Evolutionary conservation across 2,329 filamentous ascomycete species (phyloP).

Genomic region (Fusarium paranaense): DNA sequence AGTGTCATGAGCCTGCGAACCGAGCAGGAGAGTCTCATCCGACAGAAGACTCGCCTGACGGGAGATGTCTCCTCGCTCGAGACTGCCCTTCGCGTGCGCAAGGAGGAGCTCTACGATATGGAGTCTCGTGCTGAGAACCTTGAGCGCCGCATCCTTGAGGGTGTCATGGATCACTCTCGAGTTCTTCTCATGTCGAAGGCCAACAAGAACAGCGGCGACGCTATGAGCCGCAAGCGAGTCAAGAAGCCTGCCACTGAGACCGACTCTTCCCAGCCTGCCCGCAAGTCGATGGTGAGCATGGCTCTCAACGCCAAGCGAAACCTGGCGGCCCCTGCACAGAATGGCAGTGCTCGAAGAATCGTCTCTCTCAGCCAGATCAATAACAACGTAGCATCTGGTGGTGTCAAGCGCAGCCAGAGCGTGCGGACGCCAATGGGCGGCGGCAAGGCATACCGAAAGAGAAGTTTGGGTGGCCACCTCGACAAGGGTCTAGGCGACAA

Average conservation of each 20-base stretch:
- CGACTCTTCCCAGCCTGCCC: constrained; percentile 40
- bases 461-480: constrained; percentile 72
- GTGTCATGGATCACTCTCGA: constrained; percentile 95
- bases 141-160: constrained; percentile 92
- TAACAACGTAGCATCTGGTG: constrained; percentile 73
- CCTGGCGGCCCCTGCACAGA: constrained; percentile 58
- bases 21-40: constrained; percentile 80
- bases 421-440: constrained; percentile 69
- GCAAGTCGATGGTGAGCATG: constrained; percentile 60
- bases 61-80: constrained; percentile 92
- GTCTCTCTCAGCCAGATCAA: constrained; percentile 92
- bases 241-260: constrained; percentile 53
- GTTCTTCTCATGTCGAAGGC: constrained; percentile 84
- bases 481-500: constrained; percentile 64
- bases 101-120: constrained; percentile 92
- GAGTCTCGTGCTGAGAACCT: constrained; percentile 88
- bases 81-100: constrained; percentile 87
- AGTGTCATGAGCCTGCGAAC: constrained; percentile 69
- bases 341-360: constrained; percentile 79
- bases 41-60: constrained; percentile 82
- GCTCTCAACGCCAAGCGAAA: constrained; percentile 66
- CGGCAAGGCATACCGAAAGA: constrained; percentile 68
- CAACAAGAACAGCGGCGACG: constrained; percentile 59
- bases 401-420: constrained; percentile 82
- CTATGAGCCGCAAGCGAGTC: constrained; percentile 70